phyloP scores from a whole-genome alignment of 306 rosid genomes.

The Cucumis sativus region Cucumber_9930_V3 NC_026659.2:28898501-28899000 shows the following conservation, averaged over 20 bases:
- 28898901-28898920: neutral
- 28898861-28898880: neutral
- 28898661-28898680: neutral
- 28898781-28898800: too few species aligned
- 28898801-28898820: too few species aligned
- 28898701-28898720: neutral
- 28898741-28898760: neutral
- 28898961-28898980: neutral
- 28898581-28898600: neutral
- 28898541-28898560: neutral
- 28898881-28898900: neutral
- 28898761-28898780: too few species aligned
- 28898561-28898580: neutral
- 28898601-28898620: too few species aligned
- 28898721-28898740: neutral
- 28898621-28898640: too few species aligned
- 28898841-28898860: too few species aligned
- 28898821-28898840: too few species aligned
- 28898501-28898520: neutral
- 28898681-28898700: neutral
- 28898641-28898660: too few species aligned
- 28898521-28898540: neutral
- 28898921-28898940: neutral
- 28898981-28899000: constrained; percentile 8
- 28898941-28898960: neutral